Evolutionary conservation across 2,329 filamentous ascomycete genomes (phyloP), one percentile per base, ranked within the genome.

Genomic region (Teratosphaeria gauchensis): DNA sequence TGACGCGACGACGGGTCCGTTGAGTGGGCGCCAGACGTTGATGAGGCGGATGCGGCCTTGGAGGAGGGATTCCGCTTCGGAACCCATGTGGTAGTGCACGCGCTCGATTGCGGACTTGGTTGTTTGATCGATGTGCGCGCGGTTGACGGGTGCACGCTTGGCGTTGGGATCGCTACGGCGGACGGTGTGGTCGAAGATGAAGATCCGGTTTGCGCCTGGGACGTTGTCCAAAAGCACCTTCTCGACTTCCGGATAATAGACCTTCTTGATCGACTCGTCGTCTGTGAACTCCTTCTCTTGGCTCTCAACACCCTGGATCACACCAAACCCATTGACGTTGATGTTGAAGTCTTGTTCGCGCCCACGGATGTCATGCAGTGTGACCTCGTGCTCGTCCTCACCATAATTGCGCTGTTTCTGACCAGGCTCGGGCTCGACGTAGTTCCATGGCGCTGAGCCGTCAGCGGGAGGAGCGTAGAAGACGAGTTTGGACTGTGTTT

Each of bases 111-210:
- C 85, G 0, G 88, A 86, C 16, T 72, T 72, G 6, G 81, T 74
- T 0, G 90, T 94, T 74, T 96, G 91, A 72, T 96, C 91, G 62
- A 95, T 88, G 73, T 96, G 91, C 0, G 88, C 88, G 48, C 82
- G 74, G 12, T 78, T 82, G 0, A 95, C 90, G 1, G 91, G 90
- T 1, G 76, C 78, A 54, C 90, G 83, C n/a, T 73, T 72, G 0
- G 87, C 82, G 56, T 77, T 73, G 0, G 84, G 80, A 1, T 74
- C 70, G 11, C 83, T 78, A 51, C 88, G 83, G n/a, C 91, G 87
- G 71, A 95, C 84, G 7, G 90, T 95, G 76, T 96, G 89, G 77
- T 95, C 90, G 75, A 95, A 96, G 69, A 95, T 76, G 65, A 89
- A 77, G 32, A 95, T 78, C 4, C 80, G 79, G 58, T 82, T 79